phyloP scores from a whole-genome alignment of 257 asterid species.

The Plantago ovata region DNA sequence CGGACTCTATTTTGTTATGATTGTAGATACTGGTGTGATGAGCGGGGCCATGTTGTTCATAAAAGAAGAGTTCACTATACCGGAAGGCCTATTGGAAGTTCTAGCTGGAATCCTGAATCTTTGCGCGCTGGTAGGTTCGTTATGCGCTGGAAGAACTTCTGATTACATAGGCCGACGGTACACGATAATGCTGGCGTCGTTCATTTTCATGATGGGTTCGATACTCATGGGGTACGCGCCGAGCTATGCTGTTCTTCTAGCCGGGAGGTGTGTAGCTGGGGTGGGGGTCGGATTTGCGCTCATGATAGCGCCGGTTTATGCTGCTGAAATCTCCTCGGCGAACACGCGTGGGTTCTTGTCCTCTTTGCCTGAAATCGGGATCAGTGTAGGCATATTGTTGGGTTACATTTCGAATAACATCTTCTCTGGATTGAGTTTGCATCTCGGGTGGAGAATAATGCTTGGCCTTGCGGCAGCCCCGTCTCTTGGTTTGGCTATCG shows the following conservation, averaged over 20 bases:
- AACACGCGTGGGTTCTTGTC: slow-evolving; percentile 57
- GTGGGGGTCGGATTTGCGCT: slow-evolving; percentile 81
- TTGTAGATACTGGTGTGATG: slow-evolving; percentile 75
- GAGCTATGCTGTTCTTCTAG: slow-evolving; percentile 37
- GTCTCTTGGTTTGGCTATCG: slow-evolving; percentile 49
- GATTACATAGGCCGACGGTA: slow-evolving; percentile 64
- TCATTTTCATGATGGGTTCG: slow-evolving; percentile 62
- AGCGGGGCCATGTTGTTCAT: slow-evolving; percentile 84
- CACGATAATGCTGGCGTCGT: slow-evolving; percentile 49
- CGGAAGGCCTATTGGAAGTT: slow-evolving; percentile 48
- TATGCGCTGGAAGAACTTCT: slow-evolving; percentile 66
- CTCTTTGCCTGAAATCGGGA: slow-evolving; percentile 68
- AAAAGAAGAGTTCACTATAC: slow-evolving; percentile 52
- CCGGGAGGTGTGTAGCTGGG: slow-evolving; percentile 64
- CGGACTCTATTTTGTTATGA: background rate
- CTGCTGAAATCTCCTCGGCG: slow-evolving; percentile 71
- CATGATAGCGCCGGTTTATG: slow-evolving; percentile 83
- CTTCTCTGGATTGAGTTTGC: slow-evolving; percentile 35
- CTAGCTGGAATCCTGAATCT: slow-evolving; percentile 66
- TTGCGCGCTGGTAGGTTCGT: slow-evolving; percentile 62
- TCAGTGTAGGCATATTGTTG: slow-evolving; percentile 52
- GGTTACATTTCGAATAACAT: slow-evolving; percentile 57
- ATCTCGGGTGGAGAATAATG: slow-evolving; percentile 68
- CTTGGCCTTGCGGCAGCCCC: slow-evolving; percentile 71
- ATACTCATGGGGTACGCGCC: slow-evolving; percentile 71